phyloP scores from a whole-genome alignment of 352 stramenopile genomes.

The Phytopythium aichiense region DNA sequence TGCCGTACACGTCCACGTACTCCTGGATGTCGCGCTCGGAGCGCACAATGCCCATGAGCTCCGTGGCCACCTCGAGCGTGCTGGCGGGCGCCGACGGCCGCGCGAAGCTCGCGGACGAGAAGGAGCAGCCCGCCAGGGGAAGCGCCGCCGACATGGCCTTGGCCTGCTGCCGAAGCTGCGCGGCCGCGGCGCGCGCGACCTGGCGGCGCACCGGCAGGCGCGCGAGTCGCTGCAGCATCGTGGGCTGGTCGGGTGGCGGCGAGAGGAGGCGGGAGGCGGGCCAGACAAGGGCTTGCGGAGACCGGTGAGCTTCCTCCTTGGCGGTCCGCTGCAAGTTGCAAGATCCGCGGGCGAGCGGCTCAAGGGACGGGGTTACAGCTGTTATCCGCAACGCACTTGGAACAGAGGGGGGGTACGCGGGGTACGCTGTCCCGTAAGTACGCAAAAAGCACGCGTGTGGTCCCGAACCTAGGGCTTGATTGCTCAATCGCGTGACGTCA shows the following conservation, averaged over 20 bases:
- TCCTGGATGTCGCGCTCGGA: constrained; percentile 56
- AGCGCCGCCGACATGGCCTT: background rate
- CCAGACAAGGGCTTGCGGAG: too few relatives aligned
- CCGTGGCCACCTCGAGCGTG: constrained; percentile 52
- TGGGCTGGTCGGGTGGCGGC: background rate
- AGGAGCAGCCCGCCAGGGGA: background rate
- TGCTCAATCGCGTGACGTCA: constrained; percentile 10
- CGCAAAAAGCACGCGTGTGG: background rate
- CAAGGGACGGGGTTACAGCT: background rate
- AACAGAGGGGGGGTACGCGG: background rate
- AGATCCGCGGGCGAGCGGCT: background rate
- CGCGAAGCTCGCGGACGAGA: constrained; percentile 5
- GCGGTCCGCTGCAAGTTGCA: constrained; percentile 1
- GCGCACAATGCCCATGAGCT: constrained; percentile 52
- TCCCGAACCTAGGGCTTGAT: constrained; percentile 10
- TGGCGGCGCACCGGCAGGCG: constrained; percentile 13
- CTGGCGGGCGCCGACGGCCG: constrained; percentile 20
- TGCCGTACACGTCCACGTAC: constrained; percentile 73
- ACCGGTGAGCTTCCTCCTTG: background rate
- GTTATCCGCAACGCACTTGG: background rate
- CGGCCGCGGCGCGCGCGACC: constrained; percentile 10
- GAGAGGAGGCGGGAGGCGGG: background rate
- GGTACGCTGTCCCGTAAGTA: background rate
- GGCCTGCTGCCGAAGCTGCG: constrained; percentile 6
- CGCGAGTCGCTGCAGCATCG: constrained; percentile 20